Evolutionary conservation across 495 filamentous ascomycete genomes (phyloP), one percentile per base, ranked within the genome.

Genomic region (Bacidia rubella): DNA sequence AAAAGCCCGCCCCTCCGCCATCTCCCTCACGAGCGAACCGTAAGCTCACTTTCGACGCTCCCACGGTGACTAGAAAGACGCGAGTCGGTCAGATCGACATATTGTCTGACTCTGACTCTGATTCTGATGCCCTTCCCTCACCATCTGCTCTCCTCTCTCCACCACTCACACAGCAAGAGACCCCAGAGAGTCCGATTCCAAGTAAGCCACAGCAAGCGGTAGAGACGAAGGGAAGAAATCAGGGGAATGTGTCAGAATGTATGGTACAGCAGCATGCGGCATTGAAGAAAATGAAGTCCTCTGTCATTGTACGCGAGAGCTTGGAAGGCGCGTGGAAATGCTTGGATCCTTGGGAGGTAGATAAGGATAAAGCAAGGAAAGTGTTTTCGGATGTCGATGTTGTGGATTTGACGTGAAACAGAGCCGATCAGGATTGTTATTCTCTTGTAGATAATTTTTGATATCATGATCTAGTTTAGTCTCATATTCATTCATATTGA

Each of bases 261-360:
- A n/a, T n/a, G n/a, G n/a, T n/a, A n/a, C n/a, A n/a, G n/a, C n/a
- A n/a, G n/a, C n/a, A n/a, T 11, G 21, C n/a, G n/a, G 11, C 11
- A 7, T 15, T 21, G 2, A 39, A 48, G 47, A 46, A 29, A 24
- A n/a, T 21, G 0, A 55, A 39, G 25, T 45, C 21, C 11, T 4
- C 57, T 10, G 42, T 62, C 0, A 49, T 51, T 12, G 35, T 62
- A 0, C 32, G 60, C 10, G 55, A 60, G 27, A 60, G 57, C 12
- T 26, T 60, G 35, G 58, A 62, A 24, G 60, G 60, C 26, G 55
- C 60, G 7, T 62, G 60, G 60, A 60, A 58, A 21, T 25, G 50
- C 26, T 26, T 60, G 35, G 54, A 58, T 11, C 54, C 54, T 0
- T 49, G 47, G 51, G 57, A 57, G 17, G 22, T n/a, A 2, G 54